phyloP scores from a whole-genome alignment of 2,329 filamentous ascomycete species.

The Claviceps sp. region DNA sequence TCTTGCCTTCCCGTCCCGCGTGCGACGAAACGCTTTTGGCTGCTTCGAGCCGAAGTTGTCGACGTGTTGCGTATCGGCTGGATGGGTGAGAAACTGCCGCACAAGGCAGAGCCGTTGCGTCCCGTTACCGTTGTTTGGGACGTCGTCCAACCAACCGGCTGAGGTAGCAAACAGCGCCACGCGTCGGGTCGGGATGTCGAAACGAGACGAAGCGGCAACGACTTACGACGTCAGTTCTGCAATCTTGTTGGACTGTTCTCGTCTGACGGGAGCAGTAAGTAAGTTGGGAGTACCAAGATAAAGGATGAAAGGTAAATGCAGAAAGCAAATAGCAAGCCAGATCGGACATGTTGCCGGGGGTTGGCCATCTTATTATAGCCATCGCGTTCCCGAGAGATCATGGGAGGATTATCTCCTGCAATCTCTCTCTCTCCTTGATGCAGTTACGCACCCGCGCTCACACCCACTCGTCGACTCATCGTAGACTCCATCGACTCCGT shows the following conservation, averaged over 20 bases:
- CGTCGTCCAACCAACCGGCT: no score
- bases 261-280: background rate
- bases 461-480: background rate
- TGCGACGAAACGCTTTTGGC: background rate
- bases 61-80: no score
- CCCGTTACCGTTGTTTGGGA: no score
- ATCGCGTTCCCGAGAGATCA: background rate
- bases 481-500: background rate
- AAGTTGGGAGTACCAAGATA: background rate
- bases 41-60: no score
- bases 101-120: no score
- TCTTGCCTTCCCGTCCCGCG: background rate
- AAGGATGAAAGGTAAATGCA: background rate
- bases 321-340: background rate
- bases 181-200: background rate
- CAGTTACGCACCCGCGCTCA: background rate
- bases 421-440: background rate
- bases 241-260: background rate
- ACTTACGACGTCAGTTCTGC: background rate
- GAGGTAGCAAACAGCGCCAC: background rate
- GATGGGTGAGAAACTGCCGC: no score
- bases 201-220: background rate
- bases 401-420: background rate
- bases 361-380: slow-evolving; percentile 5
- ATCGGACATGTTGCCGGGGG: background rate